These are phyloP conservation scores for Crataegus laevigata DNA, from an alignment of 306 rosid genomes.

Conservation along the genomic window DNA sequence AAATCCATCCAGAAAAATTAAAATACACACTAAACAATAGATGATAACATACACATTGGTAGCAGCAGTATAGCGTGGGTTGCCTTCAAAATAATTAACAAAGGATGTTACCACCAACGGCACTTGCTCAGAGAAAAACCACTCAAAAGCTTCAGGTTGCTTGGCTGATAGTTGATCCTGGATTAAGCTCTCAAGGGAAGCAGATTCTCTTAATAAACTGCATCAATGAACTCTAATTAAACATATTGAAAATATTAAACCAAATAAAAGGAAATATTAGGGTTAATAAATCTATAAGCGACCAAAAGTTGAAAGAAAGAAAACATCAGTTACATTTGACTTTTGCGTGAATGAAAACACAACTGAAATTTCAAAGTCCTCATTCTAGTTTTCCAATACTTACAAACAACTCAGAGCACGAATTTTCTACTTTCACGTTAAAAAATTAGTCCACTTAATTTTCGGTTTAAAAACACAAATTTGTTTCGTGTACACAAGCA, in stretches of 20 bases:
- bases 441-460: neutral
- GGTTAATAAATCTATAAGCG: neutral
- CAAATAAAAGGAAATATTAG: constrained; percentile 6
- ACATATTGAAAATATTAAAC: constrained; percentile 17
- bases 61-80: constrained; percentile 57
- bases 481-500: neutral
- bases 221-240: constrained; percentile 27
- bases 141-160: constrained; percentile 75
- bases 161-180: constrained; percentile 72
- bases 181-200: constrained; percentile 76
- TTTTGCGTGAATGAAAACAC: neutral
- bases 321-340: neutral
- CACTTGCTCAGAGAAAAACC: constrained; percentile 94
- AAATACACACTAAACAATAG: constrained; percentile 9
- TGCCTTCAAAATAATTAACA: constrained; percentile 58
- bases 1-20: constrained; percentile 14
- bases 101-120: constrained; percentile 66
- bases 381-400: constrained; percentile 2
- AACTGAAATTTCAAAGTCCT: neutral
- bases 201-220: constrained; percentile 81
- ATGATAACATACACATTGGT: constrained; percentile 53
- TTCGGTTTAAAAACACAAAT: neutral
- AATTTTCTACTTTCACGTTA: neutral
- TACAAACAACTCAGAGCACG: constrained; percentile 9
- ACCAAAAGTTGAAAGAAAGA: neutral